Conservation (phyloP, 441 rosid genomes). For the Jatropha podagrica region DNA sequence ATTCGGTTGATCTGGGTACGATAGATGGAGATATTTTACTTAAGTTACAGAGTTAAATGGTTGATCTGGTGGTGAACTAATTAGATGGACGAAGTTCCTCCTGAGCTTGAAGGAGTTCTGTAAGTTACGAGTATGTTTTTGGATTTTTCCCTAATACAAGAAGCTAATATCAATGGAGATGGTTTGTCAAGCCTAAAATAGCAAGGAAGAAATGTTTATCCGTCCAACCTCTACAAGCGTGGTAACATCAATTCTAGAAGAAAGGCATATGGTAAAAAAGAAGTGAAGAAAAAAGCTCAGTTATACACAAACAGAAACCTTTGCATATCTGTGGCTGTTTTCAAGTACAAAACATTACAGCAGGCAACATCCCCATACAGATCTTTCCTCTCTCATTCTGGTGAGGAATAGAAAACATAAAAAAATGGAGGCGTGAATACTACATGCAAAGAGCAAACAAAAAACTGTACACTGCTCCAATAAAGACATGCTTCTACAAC, state of each 20-base stretch:
- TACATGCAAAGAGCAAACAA: conserved; percentile 2
- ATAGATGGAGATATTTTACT: too few relatives aligned
- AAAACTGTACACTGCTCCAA: conserved; percentile 15
- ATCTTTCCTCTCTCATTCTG: neutral
- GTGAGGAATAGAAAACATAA: neutral
- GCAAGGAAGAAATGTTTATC: neutral
- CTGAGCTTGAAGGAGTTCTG: too few relatives aligned
- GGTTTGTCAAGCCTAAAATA: too few relatives aligned
- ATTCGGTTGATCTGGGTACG: too few relatives aligned
- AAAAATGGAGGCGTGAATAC: conserved; percentile 7
- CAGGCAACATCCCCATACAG: neutral
- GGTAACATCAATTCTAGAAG: neutral
- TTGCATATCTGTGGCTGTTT: conserved; percentile 7
- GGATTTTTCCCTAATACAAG: too few relatives aligned
- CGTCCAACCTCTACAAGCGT: neutral
- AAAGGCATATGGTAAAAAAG: neutral
- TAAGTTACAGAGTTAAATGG: too few relatives aligned
- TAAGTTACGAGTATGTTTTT: too few relatives aligned
- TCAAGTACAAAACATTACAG: conserved; percentile 10
- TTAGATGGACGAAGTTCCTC: too few relatives aligned
- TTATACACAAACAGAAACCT: neutral
- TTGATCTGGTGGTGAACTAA: too few relatives aligned
- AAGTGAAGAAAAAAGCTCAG: neutral
- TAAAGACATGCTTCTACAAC: conserved; percentile 1
- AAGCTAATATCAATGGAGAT: too few relatives aligned